Base-by-base conservation (phyloP, 2,329 filamentous ascomycete genomes). In the Calonectria pteridis region DNA sequence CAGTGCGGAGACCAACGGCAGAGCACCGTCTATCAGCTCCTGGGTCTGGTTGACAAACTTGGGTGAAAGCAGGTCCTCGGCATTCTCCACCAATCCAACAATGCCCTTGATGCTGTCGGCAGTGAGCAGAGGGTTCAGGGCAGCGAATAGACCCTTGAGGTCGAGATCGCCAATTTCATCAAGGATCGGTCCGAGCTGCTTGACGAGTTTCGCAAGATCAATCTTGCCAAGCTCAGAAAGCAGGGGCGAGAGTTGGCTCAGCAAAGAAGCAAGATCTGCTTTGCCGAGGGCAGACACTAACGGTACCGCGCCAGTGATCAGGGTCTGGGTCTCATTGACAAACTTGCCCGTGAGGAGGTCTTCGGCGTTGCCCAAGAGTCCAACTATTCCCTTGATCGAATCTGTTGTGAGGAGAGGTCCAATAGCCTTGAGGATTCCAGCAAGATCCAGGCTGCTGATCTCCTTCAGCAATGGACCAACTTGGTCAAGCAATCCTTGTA, bases 1-100 rank as follows among this genome's bases (percentile, higher is more conserved):
- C 1, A 87, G 80, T 0, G 84, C 83, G 1, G 78, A 80, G 6
- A 87, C 73, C 1, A 87, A 75, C 0, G 85, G 85, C 10, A 83
- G 81, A 9, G 84, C 85, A 1, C 80, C 83, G 1, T 77, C 79
- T 35, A 85, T 83, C 6, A 86, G 81, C 1, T 75, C 75, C 6
- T 82, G 76, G 0, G 81, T 82, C 28, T 83, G 77, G 10, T 82
- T 78, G 68, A 83, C 81, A 18, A 83, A 83, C 43, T 82, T 80
- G 18, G 65, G 50, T 0, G 80, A 82, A 2, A 83, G 79, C 0
- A 86, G 78, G 11, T 80, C 74, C 68, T 86, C 84, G 2, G 84
- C 84, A 33, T 85, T 85, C 11, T 67, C 77, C 0, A 85, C 72
- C 0, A 85, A 78, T 2, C 81, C 83, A 2, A 84, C 77, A 3